These are phyloP conservation scores for Verticillium isaacii DNA, from an alignment of 2,329 filamentous ascomycete genomes.

Conservation along the genomic window DNA sequence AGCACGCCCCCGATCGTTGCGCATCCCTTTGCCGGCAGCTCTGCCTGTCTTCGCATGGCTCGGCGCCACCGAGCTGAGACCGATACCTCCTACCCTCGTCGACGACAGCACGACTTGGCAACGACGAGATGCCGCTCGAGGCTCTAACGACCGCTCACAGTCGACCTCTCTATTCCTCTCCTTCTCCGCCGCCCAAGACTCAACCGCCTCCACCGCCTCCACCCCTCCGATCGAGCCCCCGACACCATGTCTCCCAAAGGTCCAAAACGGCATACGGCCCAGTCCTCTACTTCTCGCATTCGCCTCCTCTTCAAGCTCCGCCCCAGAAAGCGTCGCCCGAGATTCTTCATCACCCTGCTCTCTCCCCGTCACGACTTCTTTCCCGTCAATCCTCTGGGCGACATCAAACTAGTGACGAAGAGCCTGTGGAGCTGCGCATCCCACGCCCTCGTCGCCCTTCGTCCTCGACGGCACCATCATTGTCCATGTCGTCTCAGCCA, in stretches of 20 bases:
- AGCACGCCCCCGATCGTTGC: background rate
- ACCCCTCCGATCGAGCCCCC: background rate
- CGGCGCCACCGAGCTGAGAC: background rate
- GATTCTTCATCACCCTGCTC: too few relatives aligned
- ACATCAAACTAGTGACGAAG: slow-evolving; percentile 1
- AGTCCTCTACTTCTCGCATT: too few relatives aligned
- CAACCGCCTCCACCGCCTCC: background rate
- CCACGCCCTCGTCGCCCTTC: background rate
- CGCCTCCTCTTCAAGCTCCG: too few relatives aligned
- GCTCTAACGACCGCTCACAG: background rate
- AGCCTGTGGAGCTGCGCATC: background rate
- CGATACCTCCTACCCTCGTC: background rate
- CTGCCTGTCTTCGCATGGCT: background rate
- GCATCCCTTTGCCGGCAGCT: background rate
- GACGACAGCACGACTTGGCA: background rate
- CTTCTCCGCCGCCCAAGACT: background rate
- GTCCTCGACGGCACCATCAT: background rate
- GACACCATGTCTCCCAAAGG: background rate
- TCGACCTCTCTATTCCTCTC: background rate
- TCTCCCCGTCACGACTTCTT: too few relatives aligned
- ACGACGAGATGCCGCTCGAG: background rate
- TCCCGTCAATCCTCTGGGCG: too few relatives aligned
- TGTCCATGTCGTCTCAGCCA: background rate
- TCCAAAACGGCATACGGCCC: background rate
- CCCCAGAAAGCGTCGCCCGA: too few relatives aligned